Percentiles rank a stretch among this genome's conserved stretches.
These are phyloP conservation scores for Hymenoscyphus fraxineus DNA, from an alignment of 2,329 filamentous ascomycete species.

Conservation along the genomic window DNA sequence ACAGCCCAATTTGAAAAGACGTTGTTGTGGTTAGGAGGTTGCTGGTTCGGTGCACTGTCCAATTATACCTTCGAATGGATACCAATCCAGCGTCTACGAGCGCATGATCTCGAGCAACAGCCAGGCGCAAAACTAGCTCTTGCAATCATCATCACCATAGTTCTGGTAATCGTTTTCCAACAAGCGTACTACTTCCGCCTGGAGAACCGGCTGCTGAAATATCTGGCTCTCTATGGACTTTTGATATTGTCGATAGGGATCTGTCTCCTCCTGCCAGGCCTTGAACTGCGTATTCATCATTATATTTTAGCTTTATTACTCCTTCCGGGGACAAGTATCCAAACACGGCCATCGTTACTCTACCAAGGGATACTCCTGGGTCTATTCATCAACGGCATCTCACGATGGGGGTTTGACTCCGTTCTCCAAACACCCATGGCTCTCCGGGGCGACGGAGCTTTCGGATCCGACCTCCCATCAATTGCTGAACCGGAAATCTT, in stretches of 20 bases:
- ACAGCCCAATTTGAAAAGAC: constrained; percentile 86
- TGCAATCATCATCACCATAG: constrained; percentile 39
- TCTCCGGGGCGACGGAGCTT: background rate
- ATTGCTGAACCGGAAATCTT: background rate
- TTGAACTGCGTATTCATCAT: constrained; percentile 87
- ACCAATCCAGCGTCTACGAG: constrained; percentile 85
- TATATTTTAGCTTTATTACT: constrained; percentile 86
- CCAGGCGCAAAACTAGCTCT: constrained; percentile 77
- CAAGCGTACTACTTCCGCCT: background rate
- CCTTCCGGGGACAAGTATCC: constrained; percentile 81
- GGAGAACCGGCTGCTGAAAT: background rate
- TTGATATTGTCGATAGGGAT: background rate
- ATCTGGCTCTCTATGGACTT: background rate
- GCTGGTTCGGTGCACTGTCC: constrained; percentile 88
- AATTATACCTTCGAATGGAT: constrained; percentile 96
- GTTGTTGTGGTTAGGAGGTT: constrained; percentile 80
- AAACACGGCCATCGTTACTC: constrained; percentile 76
- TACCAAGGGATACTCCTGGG: constrained; percentile 90
- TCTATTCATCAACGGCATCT: constrained; percentile 89
- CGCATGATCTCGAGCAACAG: constrained; percentile 82
- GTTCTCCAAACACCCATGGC: constrained; percentile 26
- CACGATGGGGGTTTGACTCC: constrained; percentile 87
- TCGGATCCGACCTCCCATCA: background rate
- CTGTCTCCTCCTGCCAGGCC: constrained; percentile 37
- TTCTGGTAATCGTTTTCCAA: background rate